These are phyloP conservation scores for Mercurialis annua DNA, from an alignment of 345 rosid species.

Conservation along the genomic window DNA sequence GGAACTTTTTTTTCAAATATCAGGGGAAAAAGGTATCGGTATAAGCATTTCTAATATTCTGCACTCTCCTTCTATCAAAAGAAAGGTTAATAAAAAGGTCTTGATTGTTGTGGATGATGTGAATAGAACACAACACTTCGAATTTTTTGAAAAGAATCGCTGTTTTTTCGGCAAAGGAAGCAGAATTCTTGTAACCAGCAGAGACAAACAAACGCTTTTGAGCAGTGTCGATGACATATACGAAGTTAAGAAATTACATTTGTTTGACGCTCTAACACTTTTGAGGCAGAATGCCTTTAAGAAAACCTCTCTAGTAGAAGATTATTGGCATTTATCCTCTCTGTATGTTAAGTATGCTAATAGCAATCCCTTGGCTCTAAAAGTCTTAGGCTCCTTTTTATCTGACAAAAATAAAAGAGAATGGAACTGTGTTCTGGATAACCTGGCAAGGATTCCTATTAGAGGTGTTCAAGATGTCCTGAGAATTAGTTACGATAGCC, in stretches of 20 bases:
- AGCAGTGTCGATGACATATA: too few species aligned
- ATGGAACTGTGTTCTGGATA: neutral
- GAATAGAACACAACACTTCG: neutral
- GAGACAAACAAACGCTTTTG: too few species aligned
- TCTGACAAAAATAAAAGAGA: neutral
- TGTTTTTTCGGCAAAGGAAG: too few species aligned
- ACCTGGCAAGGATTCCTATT: neutral
- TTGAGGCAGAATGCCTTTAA: conserved; percentile 7
- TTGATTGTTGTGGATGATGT: conserved; percentile 14
- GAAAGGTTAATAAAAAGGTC: conserved; percentile 1
- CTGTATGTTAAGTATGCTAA: neutral
- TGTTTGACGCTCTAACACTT: neutral
- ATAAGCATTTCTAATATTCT: neutral
- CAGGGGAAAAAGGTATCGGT: neutral
- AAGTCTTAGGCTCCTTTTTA: too few species aligned
- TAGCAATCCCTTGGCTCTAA: conserved; percentile 15
- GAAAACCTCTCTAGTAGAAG: neutral
- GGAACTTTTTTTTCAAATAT: conserved; percentile 2
- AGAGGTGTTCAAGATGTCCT: too few species aligned
- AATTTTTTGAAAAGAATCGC: neutral
- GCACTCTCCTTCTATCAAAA: neutral
- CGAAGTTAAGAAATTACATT: neutral
- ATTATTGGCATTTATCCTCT: neutral
- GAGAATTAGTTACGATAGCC: too few species aligned
- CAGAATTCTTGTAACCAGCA: too few species aligned